Percentiles rank a stretch among this genome's conserved stretches.
Conservation (phyloP, 768 basidiomycete species). For the Hebeloma cylindrosporum region DNA sequence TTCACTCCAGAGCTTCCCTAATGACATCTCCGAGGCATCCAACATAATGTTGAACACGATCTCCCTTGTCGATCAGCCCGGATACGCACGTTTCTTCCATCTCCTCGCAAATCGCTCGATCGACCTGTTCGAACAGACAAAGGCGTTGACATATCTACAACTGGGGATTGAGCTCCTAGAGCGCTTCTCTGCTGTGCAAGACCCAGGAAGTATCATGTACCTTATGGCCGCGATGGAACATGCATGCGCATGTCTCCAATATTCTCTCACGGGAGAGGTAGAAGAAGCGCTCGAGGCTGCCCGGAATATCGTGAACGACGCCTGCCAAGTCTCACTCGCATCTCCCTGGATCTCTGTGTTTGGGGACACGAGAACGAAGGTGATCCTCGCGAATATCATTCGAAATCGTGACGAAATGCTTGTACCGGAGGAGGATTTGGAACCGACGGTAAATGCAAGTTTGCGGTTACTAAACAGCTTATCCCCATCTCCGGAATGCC, state of each 20-base stretch:
- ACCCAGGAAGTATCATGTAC: not conserved
- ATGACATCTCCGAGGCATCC: constrained; percentile 3
- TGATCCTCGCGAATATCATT: constrained; percentile 8
- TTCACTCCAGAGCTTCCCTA: not conserved
- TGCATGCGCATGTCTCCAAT: constrained; percentile 7
- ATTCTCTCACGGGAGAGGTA: not conserved
- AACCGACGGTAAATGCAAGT: not conserved
- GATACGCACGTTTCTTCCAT: constrained; percentile 6
- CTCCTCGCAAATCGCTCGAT: constrained; percentile 4
- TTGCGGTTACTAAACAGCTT: not conserved
- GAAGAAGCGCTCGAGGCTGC: constrained; percentile 8
- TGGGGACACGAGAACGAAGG: constrained; percentile 5
- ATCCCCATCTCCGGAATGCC: not conserved
- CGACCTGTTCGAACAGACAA: constrained; percentile 10
- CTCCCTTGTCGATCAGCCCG: not conserved
- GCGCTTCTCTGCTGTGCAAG: not conserved
- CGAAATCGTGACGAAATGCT: constrained; percentile 1
- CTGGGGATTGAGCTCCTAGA: constrained; percentile 5
- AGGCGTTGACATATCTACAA: constrained; percentile 1
- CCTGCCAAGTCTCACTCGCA: not conserved
- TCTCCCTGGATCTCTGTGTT: constrained; percentile 6
- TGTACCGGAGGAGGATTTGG: not conserved
- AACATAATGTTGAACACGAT: not conserved
- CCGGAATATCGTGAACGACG: not conserved
- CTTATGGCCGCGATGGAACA: not conserved